A percentile compares a stretch with the other conserved stretches of the same genome.
These are phyloP conservation scores for Quercus alba DNA, from an alignment of 306 rosid genomes.

Conservation along the genomic window DNA sequence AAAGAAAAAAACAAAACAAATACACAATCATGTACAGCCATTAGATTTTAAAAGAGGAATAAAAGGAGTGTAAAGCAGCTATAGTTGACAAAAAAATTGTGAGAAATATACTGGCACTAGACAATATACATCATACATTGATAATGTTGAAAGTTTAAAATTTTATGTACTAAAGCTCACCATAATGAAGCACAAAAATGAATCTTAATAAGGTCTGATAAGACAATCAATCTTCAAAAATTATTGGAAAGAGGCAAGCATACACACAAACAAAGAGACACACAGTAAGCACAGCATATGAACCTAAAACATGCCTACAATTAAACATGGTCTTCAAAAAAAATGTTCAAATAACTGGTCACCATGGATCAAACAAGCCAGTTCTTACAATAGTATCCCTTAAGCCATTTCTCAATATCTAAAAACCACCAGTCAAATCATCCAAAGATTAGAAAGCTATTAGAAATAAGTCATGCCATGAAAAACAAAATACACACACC, in stretches of 20 bases:
- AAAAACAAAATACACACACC: conserved; percentile 3
- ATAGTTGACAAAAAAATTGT: background rate
- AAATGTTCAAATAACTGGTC: background rate
- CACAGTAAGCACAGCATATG: background rate
- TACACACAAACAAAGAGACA: background rate
- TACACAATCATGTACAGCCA: background rate
- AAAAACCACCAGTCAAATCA: background rate
- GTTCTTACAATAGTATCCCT: background rate
- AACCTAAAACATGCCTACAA: background rate
- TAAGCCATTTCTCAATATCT: background rate
- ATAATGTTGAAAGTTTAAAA: background rate
- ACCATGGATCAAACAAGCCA: background rate
- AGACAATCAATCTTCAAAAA: background rate
- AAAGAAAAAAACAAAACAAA: background rate
- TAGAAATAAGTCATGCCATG: conserved; percentile 1
- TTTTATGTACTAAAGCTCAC: background rate
- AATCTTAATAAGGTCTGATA: background rate
- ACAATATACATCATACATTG: background rate
- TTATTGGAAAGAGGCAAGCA: background rate
- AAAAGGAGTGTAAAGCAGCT: background rate
- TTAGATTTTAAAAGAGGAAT: background rate
- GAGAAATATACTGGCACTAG: background rate
- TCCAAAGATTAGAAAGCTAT: background rate
- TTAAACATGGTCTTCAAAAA: background rate
- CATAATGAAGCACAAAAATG: background rate